phyloP scores from a whole-genome alignment of 2,329 filamentous ascomycete genomes.

The Mycosphaerella arachidis region DNA sequence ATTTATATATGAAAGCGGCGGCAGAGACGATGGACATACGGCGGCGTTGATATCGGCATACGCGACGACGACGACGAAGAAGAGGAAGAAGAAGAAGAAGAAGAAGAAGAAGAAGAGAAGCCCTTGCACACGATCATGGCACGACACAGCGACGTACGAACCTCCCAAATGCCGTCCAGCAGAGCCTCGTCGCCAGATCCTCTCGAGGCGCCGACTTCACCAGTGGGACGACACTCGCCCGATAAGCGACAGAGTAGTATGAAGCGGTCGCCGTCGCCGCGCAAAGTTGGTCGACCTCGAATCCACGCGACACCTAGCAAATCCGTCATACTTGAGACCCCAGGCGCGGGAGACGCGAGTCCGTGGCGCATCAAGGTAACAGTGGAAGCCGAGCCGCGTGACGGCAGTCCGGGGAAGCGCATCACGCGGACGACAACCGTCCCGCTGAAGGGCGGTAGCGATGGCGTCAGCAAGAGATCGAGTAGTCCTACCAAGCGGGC shows the following conservation, averaged over 20 bases:
- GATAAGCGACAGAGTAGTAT: background rate
- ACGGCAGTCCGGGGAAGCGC: slow-evolving; percentile 20
- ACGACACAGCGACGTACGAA: slow-evolving; percentile 3
- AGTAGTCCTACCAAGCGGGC: slow-evolving; percentile 20
- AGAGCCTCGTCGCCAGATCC: slow-evolving; percentile 33
- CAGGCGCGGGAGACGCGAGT: slow-evolving; percentile 36
- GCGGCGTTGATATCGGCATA: background rate
- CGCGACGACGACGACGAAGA: background rate
- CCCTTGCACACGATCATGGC: slow-evolving; percentile 2
- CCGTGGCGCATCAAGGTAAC: slow-evolving; percentile 50
- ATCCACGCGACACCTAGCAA: slow-evolving; percentile 38
- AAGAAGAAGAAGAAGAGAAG: background rate
- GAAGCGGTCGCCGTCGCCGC: slow-evolving; percentile 9
- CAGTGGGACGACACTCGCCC: slow-evolving; percentile 18
- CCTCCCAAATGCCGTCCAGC: slow-evolving; percentile 5
- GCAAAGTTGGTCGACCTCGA: slow-evolving; percentile 1
- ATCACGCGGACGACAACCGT: slow-evolving; percentile 35
- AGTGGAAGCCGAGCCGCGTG: slow-evolving; percentile 44
- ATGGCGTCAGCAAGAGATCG: slow-evolving; percentile 4
- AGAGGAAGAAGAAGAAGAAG: no score
- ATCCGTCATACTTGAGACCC: slow-evolving; percentile 43
- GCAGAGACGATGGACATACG: background rate
- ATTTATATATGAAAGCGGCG: background rate
- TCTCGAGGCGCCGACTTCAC: slow-evolving; percentile 33
- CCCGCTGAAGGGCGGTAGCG: slow-evolving; percentile 36